Evolutionary conservation across 2,329 filamentous ascomycete species (phyloP).

Genomic region (Blastomyces emzantsi): DNA sequence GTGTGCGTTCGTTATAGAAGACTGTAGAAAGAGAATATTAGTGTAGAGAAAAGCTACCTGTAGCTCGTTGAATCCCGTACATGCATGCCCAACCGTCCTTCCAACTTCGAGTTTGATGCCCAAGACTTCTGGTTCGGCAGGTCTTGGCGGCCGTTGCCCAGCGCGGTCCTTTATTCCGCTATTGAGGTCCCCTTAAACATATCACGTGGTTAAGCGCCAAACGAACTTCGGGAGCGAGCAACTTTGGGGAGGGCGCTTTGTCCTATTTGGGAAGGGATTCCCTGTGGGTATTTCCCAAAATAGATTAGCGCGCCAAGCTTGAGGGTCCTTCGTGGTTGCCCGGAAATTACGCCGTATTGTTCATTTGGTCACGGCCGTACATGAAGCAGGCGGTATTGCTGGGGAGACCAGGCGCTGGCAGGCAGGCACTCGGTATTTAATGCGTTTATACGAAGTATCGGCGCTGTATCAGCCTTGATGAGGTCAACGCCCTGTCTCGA

Average conservation of each 20-base stretch:
- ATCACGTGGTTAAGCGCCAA: background rate
- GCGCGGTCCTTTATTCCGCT: background rate
- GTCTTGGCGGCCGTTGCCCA: too few species aligned
- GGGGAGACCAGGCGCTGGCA: background rate
- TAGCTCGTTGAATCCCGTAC: too few species aligned
- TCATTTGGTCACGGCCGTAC: background rate
- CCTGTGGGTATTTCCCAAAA: background rate
- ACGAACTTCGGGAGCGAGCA: background rate
- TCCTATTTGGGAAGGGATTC: background rate
- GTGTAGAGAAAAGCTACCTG: too few species aligned
- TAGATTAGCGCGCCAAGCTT: conserved; percentile 4
- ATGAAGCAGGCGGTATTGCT: background rate
- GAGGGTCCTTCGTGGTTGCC: background rate
- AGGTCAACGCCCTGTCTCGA: background rate
- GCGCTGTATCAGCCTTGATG: background rate
- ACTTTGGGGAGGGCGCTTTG: too few species aligned
- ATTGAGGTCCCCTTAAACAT: background rate
- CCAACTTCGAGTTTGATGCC: too few species aligned
- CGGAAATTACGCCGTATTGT: conserved; percentile 9
- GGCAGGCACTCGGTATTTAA: background rate
- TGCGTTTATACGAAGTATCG: background rate
- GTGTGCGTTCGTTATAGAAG: too few species aligned
- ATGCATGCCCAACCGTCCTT: too few species aligned
- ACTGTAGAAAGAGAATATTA: too few species aligned
- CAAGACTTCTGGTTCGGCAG: too few species aligned